These are phyloP conservation scores for Amaranthus tricolor DNA, from an alignment of 179 eudicot genomes.

Conservation along the genomic window DNA sequence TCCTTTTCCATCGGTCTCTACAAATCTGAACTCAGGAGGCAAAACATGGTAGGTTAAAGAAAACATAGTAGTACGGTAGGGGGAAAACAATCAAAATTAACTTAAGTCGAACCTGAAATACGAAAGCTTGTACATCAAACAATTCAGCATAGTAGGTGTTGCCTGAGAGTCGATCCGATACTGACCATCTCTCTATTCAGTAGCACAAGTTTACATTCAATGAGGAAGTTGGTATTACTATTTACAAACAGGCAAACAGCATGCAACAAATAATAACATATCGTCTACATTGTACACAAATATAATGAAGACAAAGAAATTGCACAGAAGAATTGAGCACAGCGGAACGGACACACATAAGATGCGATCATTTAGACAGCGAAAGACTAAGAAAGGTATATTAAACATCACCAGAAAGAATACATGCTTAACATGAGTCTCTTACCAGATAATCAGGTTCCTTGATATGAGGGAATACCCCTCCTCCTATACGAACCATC, in stretches of 20 bases:
- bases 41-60: conserved; percentile 5
- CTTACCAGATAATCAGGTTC: conserved; percentile 94
- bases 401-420: not conserved
- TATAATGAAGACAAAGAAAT: not conserved
- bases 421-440: conserved; percentile 24
- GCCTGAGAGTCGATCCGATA: conserved; percentile 89
- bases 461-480: conserved; percentile 94
- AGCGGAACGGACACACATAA: not conserved
- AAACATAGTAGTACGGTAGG: not conserved
- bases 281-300: not conserved
- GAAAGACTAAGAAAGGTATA: not conserved
- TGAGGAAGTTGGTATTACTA: not conserved
- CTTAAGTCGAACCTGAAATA: conserved; percentile 73
- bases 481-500: conserved; percentile 99
- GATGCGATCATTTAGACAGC: not conserved
- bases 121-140: conserved; percentile 92
- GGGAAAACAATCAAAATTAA: not conserved
- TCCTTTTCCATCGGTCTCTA: conserved; percentile 83
- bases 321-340: not conserved
- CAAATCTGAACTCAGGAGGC: conserved; percentile 46
- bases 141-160: conserved; percentile 90
- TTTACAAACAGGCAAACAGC: not conserved
- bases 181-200: conserved; percentile 80
- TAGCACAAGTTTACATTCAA: conserved; percentile 12
- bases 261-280: not conserved